Percentiles rank a stretch among this genome's conserved stretches.
Conservation (phyloP, 2,329 filamentous ascomycete genomes). For the Neofusicoccum umdonicola region DNA sequence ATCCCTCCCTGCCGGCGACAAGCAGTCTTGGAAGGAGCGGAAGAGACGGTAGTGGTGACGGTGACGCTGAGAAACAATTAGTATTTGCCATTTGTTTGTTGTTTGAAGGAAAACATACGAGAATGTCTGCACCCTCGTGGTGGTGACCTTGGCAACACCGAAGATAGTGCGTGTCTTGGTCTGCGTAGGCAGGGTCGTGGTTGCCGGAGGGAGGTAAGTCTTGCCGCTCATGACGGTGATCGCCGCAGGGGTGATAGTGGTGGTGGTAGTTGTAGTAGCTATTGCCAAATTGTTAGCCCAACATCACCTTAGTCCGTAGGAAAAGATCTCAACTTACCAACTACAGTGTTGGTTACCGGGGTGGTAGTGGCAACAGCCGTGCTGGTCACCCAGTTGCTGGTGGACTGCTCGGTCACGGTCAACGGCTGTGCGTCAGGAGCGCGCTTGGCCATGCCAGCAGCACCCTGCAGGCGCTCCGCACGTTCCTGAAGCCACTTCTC, state of each 20-base stretch:
- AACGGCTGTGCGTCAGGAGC: constrained; percentile 37
- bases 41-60: constrained; percentile 26
- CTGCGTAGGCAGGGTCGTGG: constrained; percentile 28
- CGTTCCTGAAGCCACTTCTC: constrained; percentile 24
- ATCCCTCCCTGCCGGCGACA: constrained; percentile 25
- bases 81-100: not conserved
- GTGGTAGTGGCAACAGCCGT: constrained; percentile 26
- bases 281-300: constrained; percentile 3
- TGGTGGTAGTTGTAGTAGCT: constrained; percentile 19
- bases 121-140: constrained; percentile 21
- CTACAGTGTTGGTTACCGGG: constrained; percentile 23
- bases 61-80: constrained; percentile 22
- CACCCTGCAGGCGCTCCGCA: constrained; percentile 25
- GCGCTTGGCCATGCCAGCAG: constrained; percentile 25
- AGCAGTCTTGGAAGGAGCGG: constrained; percentile 21
- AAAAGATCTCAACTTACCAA: constrained; percentile 13
- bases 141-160: constrained; percentile 22
- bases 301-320: not conserved
- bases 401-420: constrained; percentile 32
- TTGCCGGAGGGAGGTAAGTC: constrained; percentile 22
- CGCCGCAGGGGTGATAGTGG: constrained; percentile 25
- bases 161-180: constrained; percentile 25
- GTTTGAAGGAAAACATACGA: constrained; percentile 21
- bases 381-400: constrained; percentile 26
- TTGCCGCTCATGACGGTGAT: constrained; percentile 25